Evolutionary conservation across 179 eudicot species (phyloP).

Genomic region (Monotropa hypopitys): DNA sequence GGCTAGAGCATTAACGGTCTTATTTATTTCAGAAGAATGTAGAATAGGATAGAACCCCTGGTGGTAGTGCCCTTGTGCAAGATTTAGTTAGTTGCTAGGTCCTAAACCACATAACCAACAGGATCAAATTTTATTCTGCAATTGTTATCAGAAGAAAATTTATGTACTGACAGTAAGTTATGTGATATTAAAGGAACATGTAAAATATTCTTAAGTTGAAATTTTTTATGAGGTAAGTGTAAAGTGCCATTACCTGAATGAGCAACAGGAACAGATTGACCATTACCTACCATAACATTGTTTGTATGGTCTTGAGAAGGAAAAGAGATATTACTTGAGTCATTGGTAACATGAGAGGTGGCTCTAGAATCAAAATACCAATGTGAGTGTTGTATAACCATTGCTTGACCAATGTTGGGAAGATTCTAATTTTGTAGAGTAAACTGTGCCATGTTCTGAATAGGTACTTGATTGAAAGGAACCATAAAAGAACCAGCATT

Average conservation of each 20-base stretch:
- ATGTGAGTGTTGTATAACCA: no score
- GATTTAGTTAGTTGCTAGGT: background rate
- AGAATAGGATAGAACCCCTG: background rate
- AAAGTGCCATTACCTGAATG: background rate
- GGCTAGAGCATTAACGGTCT: rapidly evolving
- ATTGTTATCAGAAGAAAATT: background rate
- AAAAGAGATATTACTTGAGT: no score
- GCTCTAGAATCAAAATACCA: no score
- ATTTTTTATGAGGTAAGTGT: background rate
- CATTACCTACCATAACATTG: background rate
- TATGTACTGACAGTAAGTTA: background rate
- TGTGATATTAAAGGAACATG: background rate
- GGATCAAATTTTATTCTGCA: background rate
- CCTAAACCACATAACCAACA: background rate
- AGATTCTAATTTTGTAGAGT: no score
- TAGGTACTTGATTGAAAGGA: no score
- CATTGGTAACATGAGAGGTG: no score
- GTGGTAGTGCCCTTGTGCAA: background rate
- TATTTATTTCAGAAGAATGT: background rate
- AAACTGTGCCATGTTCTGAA: no score
- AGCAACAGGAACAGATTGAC: background rate
- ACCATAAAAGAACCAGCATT: no score
- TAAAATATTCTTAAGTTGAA: background rate
- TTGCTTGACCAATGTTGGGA: no score
- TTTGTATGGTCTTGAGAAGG: no score